Evolutionary conservation across 345 rosid genomes (phyloP).

Genomic region (Chamaenerion angustifolium): DNA sequence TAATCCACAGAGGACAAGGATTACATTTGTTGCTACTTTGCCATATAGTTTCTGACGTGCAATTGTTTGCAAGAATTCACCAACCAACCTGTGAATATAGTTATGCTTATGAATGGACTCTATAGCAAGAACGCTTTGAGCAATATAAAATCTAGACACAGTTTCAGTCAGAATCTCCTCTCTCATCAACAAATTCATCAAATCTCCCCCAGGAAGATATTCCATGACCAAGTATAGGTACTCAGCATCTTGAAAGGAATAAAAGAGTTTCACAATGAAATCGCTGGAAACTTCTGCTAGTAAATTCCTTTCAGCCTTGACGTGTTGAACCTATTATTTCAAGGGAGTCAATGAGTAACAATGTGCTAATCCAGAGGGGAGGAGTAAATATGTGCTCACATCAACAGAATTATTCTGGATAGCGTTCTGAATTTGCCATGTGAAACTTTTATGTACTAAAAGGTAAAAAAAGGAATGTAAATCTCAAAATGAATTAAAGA

Average conservation of each 20-base stretch:
- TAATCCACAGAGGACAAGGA: constrained; percentile 6
- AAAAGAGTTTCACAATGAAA: constrained; percentile 83
- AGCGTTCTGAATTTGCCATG: too few relatives aligned
- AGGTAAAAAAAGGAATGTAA: too few relatives aligned
- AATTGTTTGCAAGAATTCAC: too few relatives aligned
- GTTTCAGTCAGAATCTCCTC: constrained; percentile 92
- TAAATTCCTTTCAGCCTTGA: constrained; percentile 88
- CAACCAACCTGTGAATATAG: constrained; percentile 68
- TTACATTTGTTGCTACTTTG: too few relatives aligned
- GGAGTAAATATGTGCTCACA: too few relatives aligned
- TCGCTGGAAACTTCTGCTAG: constrained; percentile 90
- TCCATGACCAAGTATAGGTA: constrained; percentile 82
- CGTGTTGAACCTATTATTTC: constrained; percentile 66
- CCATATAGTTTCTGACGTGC: too few relatives aligned
- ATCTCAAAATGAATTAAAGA: too few relatives aligned
- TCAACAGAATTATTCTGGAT: too few relatives aligned
- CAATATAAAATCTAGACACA: constrained; percentile 82
- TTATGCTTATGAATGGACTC: constrained; percentile 89
- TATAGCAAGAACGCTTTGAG: constrained; percentile 79
- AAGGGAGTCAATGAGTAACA: constrained; percentile 1
- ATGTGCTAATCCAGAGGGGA: too few relatives aligned
- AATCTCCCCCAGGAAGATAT: constrained; percentile 90
- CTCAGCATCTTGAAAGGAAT: constrained; percentile 79
- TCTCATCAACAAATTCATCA: constrained; percentile 86
- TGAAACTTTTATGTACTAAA: too few relatives aligned